Evolutionary conservation across 2,329 filamentous ascomycete species (phyloP).

Genomic region (Cadophora luteo-olivacea): DNA sequence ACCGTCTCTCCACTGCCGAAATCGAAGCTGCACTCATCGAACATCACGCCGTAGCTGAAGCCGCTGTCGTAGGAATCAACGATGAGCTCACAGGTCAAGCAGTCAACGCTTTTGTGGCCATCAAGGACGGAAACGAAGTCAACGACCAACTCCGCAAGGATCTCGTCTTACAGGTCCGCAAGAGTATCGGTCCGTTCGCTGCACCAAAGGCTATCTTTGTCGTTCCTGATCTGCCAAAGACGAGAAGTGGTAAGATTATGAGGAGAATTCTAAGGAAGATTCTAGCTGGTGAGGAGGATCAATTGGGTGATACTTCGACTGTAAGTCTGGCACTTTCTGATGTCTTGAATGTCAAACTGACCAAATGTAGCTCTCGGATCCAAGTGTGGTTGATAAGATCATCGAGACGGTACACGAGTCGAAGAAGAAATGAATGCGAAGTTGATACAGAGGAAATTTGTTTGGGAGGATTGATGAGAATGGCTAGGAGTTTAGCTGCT

Average conservation of each 20-base stretch:
- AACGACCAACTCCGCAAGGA: conserved; percentile 89
- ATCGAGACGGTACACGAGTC: conserved; percentile 69
- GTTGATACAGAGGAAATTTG: background rate
- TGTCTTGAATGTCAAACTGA: conserved; percentile 27
- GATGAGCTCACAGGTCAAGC: conserved; percentile 97
- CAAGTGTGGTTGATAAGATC: conserved; percentile 86
- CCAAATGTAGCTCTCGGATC: conserved; percentile 78
- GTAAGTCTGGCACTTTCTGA: conserved; percentile 50
- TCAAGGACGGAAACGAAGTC: conserved; percentile 83
- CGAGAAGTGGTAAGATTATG: conserved; percentile 98
- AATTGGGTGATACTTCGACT: conserved; percentile 90
- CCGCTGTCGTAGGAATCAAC: conserved; percentile 89
- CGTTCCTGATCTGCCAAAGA: conserved; percentile 95
- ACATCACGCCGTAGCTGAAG: conserved; percentile 88
- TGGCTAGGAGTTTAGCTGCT: conserved; percentile 8
- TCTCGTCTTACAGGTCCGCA: conserved; percentile 35
- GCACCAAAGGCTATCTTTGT: conserved; percentile 93
- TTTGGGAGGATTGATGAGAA: background rate
- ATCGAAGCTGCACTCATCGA: conserved; percentile 97
- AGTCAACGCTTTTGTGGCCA: conserved; percentile 93
- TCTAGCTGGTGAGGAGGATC: conserved; percentile 94
- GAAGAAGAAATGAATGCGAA: conserved; percentile 37
- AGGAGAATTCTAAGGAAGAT: conserved; percentile 96
- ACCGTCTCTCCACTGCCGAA: conserved; percentile 94
- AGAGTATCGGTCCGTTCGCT: conserved; percentile 86